phyloP scores from a whole-genome alignment of 2,329 filamentous ascomycete genomes.

The Paracamarosporium sp. region DNA sequence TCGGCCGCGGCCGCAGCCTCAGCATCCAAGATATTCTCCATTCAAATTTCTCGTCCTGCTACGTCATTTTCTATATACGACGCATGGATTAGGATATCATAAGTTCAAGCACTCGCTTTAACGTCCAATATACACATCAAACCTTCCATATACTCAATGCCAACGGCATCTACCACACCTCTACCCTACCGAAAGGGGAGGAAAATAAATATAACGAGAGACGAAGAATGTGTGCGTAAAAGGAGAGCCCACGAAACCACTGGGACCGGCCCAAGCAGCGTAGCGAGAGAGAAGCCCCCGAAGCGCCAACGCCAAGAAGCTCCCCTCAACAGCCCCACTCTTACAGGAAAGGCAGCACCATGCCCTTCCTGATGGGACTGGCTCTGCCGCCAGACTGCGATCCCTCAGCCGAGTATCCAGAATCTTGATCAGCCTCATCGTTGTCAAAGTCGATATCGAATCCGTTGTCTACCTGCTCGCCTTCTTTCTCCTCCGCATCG shows the following conservation, averaged over 20 bases:
- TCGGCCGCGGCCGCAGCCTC: neutral
- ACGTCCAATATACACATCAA: constrained; percentile 3
- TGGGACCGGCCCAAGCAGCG: constrained; percentile 39
- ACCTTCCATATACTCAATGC: neutral
- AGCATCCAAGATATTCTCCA: neutral
- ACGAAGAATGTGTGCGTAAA: constrained; percentile 6
- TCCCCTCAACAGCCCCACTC: neutral
- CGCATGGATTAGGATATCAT: constrained; percentile 20
- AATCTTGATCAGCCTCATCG: constrained; percentile 54
- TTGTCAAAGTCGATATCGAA: constrained; percentile 99
- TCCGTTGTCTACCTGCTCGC: constrained; percentile 61
- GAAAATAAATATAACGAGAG: constrained; percentile 5
- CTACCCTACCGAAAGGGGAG: neutral
- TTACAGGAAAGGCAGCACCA: constrained; percentile 41
- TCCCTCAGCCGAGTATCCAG: constrained; percentile 47
- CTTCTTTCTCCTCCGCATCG: constrained; percentile 53
- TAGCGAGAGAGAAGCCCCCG: constrained; percentile 21
- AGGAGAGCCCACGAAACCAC: constrained; percentile 22
- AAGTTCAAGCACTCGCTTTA: neutral
- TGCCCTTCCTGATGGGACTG: constrained; percentile 44
- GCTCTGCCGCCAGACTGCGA: constrained; percentile 41
- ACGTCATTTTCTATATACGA: constrained; percentile 4
- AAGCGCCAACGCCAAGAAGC: neutral
- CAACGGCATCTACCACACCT: neutral
- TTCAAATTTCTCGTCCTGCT: neutral